A percentile compares a stretch with the other conserved stretches of the same genome.
Evolutionary conservation across 768 basidiomycete species (phyloP).

Genomic region (Calocybe cyanea): DNA sequence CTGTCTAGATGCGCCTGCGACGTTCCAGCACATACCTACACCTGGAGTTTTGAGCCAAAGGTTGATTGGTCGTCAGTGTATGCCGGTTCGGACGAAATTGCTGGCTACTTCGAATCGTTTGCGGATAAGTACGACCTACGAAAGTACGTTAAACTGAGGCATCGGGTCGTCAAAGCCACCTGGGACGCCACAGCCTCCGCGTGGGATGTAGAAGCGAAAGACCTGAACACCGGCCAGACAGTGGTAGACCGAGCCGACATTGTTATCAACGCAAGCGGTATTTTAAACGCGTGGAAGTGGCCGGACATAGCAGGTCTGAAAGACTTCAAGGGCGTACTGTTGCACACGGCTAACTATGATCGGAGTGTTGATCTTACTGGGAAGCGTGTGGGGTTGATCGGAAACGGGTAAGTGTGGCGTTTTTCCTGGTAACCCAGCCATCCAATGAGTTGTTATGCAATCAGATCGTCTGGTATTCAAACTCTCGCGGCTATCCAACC

Average conservation of each 20-base stretch:
- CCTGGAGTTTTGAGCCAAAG: constrained; percentile 31
- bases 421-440: too few relatives aligned
- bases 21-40: constrained; percentile 28
- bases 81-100: constrained; percentile 27
- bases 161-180: constrained; percentile 23
- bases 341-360: constrained; percentile 34
- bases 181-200: constrained; percentile 24
- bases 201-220: constrained; percentile 27
- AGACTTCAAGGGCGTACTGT: constrained; percentile 27
- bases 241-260: constrained; percentile 27
- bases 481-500: constrained; percentile 30
- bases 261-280: constrained; percentile 28
- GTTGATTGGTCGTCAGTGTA: constrained; percentile 29
- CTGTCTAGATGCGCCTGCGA: constrained; percentile 30
- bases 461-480: constrained; percentile 33
- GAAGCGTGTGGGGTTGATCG: constrained; percentile 34
- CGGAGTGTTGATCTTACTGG: constrained; percentile 24
- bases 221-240: constrained; percentile 14
- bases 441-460: too few relatives aligned
- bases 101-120: constrained; percentile 26
- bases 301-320: constrained; percentile 32
- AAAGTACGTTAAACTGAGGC: constrained; percentile 27
- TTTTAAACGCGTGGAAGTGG: constrained; percentile 36
- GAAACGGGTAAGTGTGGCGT: constrained; percentile 32
- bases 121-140: constrained; percentile 24